Evolutionary conservation across 768 basidiomycete species (phyloP), one percentile per base, ranked within the genome.

Genomic region (Lactifluus rugatus): DNA sequence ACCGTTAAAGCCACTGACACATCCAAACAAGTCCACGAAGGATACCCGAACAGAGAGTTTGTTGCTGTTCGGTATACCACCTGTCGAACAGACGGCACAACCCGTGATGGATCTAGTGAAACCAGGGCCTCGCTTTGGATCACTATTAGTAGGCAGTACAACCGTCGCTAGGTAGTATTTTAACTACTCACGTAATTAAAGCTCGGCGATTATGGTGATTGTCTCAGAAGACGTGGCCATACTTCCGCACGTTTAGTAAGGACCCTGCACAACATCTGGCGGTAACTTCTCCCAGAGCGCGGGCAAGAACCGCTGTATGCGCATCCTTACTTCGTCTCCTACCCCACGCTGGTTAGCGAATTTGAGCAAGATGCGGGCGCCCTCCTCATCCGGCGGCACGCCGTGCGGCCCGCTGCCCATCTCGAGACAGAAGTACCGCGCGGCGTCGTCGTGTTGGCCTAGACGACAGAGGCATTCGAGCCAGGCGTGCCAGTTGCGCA

Each of bases 381-480:
- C 80, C 48, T 79, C 75, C 34, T 71, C 57, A 55, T 82, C 74
- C 0, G 84, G 82, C 44, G 71, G 65, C 11, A 80, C 69, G 5
- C 73, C 75, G 53, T 71, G 70, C 28, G 71, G 68, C 3, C 69
- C 57, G 55, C 76, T 72, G 21, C 74, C 75, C 84, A 93, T 90
- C 61, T 84, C 80, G 57, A 78, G 52, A 58, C 85, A 84, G 19
- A 85, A 76, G 17, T 81, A 73, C 66, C 78, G 77, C 44, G 82
- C 67, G 1, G 90, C 93, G 23, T 88, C 85, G 21, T 83, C 78
- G 32, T 90, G 64, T 64, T 75, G 74, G 9, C 81, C 79, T 48
- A 82, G 67, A 23, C 92, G 79, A 65, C 89, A 90, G n/a, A 95
- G 77, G 66, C 87, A 90, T 70, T 96, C 93, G 19, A 96, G 69